Evolutionary conservation across 768 basidiomycete species (phyloP).

Genomic region (Termitomyces sp.): DNA sequence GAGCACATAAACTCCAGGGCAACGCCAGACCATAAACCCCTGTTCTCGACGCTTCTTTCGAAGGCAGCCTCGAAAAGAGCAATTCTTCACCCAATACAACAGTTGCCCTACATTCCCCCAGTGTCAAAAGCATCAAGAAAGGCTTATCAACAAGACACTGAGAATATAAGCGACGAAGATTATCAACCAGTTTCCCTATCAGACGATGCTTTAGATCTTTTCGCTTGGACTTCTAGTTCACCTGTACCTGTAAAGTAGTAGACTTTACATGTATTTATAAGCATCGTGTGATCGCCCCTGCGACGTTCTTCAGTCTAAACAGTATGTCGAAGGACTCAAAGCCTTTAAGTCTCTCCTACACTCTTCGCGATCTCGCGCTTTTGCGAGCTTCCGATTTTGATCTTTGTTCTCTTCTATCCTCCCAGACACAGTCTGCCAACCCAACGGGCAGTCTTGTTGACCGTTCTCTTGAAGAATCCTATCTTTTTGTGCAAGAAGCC

Average conservation of each 20-base stretch:
- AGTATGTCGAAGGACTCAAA: slow-evolving; percentile 21
- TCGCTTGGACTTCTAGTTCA: slow-evolving; percentile 20
- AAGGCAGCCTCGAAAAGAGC: background rate
- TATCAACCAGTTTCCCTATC: slow-evolving; percentile 21
- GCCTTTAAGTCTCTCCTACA: slow-evolving; percentile 51
- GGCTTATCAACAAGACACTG: background rate
- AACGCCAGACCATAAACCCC: background rate
- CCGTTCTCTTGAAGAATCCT: slow-evolving; percentile 43
- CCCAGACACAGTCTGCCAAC: slow-evolving; percentile 5
- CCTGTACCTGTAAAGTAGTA: background rate
- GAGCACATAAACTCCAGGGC: background rate
- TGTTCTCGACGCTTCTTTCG: slow-evolving; percentile 4
- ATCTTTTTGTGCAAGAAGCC: slow-evolving; percentile 53
- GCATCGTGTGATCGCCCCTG: too few relatives aligned
- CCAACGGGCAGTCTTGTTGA: slow-evolving; percentile 20
- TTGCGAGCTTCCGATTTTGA: slow-evolving; percentile 52
- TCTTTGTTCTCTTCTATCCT: slow-evolving; percentile 21
- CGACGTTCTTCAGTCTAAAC: slow-evolving; percentile 5
- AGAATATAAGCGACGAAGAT: background rate
- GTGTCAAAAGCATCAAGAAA: background rate
- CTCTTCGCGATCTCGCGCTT: slow-evolving; percentile 67
- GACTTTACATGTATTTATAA: background rate
- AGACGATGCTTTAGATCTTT: slow-evolving; percentile 47
- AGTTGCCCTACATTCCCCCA: background rate
- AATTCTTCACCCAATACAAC: slow-evolving; percentile 1